phyloP scores from a whole-genome alignment of 2,329 filamentous ascomycete species.

The Gaeumannomyces sp. region DNA sequence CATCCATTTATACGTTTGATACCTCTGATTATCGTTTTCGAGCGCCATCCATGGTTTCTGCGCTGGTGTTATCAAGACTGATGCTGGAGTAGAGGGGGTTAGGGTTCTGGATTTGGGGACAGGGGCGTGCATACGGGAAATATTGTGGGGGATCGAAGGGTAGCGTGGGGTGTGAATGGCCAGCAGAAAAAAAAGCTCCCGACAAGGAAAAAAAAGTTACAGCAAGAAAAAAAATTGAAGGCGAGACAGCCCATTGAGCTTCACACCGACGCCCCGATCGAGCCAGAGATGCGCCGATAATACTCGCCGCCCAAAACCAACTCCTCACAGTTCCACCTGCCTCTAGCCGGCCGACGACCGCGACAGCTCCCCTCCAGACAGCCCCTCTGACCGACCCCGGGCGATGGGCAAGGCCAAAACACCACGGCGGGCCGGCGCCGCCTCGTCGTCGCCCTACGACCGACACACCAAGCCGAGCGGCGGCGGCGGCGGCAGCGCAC shows the following conservation, averaged over 20 bases:
- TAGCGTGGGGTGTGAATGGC: not conserved
- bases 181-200: not conserved
- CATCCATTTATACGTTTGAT: not conserved
- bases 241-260: not conserved
- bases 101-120: not conserved
- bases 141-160: not conserved
- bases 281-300: not conserved
- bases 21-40: not conserved
- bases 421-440: conserved; percentile 27
- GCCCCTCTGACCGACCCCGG: not conserved
- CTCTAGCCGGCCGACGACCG: not conserved
- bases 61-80: too few relatives aligned
- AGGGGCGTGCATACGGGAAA: not conserved
- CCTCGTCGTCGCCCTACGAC: conserved; percentile 29
- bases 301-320: not conserved
- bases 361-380: not conserved
- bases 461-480: conserved; percentile 22
- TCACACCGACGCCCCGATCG: not conserved
- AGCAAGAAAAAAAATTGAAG: not conserved
- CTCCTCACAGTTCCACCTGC: not conserved
- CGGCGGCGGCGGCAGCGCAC: conserved; percentile 15
- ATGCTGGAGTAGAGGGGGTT: not conserved
- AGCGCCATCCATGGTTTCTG: not conserved
- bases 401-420: conserved; percentile 36
- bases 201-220: not conserved